Base-by-base conservation (phyloP, 495 filamentous ascomycete genomes). In the Jackrogersella multiformis region DNA sequence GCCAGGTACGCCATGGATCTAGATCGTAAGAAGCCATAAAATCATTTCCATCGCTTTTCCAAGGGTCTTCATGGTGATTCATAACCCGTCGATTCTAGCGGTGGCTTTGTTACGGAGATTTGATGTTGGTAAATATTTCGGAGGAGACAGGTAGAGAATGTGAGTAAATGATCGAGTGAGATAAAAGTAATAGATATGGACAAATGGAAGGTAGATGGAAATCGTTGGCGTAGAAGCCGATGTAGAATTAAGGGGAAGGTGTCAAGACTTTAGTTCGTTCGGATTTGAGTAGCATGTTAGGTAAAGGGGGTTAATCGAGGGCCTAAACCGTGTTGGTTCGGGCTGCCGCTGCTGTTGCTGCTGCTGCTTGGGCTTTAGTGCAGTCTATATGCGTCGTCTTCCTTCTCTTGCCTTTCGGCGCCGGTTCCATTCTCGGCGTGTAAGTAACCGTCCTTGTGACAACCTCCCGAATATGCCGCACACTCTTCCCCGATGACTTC, bases 391-490 rank as follows among this genome's bases (percentile, higher is more conserved):
- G 73, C 48, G 70, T 62, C 46, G 67, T 70, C 78, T 89, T 89
- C 75, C 90, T 85, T 77, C 88, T 79, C 82, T 92, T 92, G 58
- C 90, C 90, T 71, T 91, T 90, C 35, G 90, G 90, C 51, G 90
- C 89, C 13, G 89, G 88, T 10, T 79, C 84, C 87, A 90, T 88
- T 56, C 81, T 69, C 46, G 88, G 88, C 23, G 87, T 89, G 74
- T 91, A 91, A 5, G 90, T 92, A 48, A 92, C 89, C 13, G 90
- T 92, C 54, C 90, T 82, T 30, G 89, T 92, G 39, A 92, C 88
- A 3, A 91, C 88, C 73, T 92, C 88, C 23, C 87, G 79, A 53
- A 91, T 85, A 45, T 85, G 83, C 32, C 82, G 79, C 59, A 85
- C 79, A 63, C 78, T 85, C 12, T 84, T 81, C 44, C 77, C 69